These are phyloP conservation scores for Pholiota conissans DNA, from an alignment of 768 basidiomycete species.

Conservation along the genomic window DNA sequence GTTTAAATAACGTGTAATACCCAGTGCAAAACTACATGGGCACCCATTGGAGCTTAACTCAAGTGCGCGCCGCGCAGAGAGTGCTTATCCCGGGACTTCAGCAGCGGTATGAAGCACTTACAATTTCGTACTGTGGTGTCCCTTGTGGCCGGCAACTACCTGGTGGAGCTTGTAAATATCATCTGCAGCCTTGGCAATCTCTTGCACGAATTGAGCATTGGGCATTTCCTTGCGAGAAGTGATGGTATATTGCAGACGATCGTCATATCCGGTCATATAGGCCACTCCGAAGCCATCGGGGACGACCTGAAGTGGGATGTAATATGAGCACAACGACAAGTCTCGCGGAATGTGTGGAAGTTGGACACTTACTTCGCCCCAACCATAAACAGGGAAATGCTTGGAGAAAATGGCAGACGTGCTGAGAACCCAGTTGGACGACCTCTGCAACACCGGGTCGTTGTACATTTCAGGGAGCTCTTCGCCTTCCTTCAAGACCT, in stretches of 20 bases:
- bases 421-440: slow-evolving; percentile 84
- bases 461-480: slow-evolving; percentile 66
- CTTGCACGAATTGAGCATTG: slow-evolving; percentile 69
- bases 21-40: not conserved
- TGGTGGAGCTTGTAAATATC: slow-evolving; percentile 69
- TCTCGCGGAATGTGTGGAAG: not conserved
- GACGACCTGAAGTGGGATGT: slow-evolving; percentile 53
- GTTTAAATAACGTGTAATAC: not conserved
- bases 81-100: not conserved
- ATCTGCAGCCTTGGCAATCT: slow-evolving; percentile 59
- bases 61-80: not conserved
- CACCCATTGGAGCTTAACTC: not conserved
- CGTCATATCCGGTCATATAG: slow-evolving; percentile 89
- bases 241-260: slow-evolving; percentile 82
- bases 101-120: slow-evolving; percentile 15
- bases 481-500: slow-evolving; percentile 62
- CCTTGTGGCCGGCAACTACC: slow-evolving; percentile 24
- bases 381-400: slow-evolving; percentile 84
- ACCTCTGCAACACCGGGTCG: slow-evolving; percentile 72
- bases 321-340: not conserved
- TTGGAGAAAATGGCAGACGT: slow-evolving; percentile 89
- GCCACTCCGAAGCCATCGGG: slow-evolving; percentile 93
- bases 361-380: slow-evolving; percentile 63
- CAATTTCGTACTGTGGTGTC: slow-evolving; percentile 26
- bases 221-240: slow-evolving; percentile 87